Evolutionary conservation across 1,284 basidiomycete species (phyloP).

Genomic region (Cutaneotrichosporon sp.): DNA sequence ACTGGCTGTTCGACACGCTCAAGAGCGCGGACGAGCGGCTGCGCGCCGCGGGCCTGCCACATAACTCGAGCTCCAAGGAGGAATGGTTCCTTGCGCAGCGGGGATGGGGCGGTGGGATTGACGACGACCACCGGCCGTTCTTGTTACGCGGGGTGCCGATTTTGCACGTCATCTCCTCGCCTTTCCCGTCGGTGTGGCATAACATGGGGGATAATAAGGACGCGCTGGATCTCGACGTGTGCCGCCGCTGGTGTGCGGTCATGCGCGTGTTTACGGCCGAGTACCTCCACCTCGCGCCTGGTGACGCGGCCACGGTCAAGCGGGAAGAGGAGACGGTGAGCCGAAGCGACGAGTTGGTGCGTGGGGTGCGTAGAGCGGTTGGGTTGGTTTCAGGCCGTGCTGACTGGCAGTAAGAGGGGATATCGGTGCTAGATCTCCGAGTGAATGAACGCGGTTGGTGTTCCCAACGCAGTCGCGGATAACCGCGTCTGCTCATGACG

Average conservation of each 20-base stretch:
- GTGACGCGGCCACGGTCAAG: not conserved
- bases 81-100: conserved; percentile 37
- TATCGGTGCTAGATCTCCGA: not conserved
- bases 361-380: not conserved
- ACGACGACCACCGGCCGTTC: conserved; percentile 95
- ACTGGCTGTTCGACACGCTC: conserved; percentile 80
- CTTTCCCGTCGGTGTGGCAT: conserved; percentile 93
- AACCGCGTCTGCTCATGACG: no score
- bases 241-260: conserved; percentile 84
- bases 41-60: conserved; percentile 26
- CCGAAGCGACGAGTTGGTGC: conserved; percentile 8
- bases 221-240: conserved; percentile 77
- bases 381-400: not conserved
- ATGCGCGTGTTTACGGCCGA: conserved; percentile 83
- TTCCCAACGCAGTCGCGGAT: no score
- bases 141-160: conserved; percentile 75
- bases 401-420: not conserved
- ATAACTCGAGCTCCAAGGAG: conserved; percentile 29
- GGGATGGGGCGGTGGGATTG: conserved; percentile 59
- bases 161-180: conserved; percentile 82
- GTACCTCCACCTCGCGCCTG: conserved; percentile 66
- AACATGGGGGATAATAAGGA: conserved; percentile 73
- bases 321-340: not conserved
- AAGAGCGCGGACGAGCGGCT: conserved; percentile 63
- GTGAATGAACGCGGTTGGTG: no score